Evolutionary conservation across 1,284 basidiomycete species (phyloP).

Genomic region (Porogramme epimiltina): DNA sequence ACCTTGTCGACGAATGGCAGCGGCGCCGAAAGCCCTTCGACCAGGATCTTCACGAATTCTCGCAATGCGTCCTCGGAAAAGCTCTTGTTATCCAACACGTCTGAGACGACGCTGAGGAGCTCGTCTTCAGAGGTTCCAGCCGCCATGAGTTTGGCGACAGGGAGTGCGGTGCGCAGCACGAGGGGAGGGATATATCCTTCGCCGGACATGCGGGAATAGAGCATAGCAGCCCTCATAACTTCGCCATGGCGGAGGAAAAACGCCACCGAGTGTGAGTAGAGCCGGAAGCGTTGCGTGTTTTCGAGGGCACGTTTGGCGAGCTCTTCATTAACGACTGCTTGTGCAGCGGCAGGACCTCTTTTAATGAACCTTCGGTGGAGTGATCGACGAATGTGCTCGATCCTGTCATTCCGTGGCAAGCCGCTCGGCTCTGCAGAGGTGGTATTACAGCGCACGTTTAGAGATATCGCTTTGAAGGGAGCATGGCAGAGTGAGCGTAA

Average conservation of each 20-base stretch:
- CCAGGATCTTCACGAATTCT: constrained; percentile 42
- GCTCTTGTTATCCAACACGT: constrained; percentile 32
- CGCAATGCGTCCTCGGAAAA: constrained; percentile 43
- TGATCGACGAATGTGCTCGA: background rate
- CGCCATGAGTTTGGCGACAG: constrained; percentile 32
- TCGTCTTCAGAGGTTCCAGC: constrained; percentile 18
- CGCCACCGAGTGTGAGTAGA: constrained; percentile 36
- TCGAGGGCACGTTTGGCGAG: constrained; percentile 14
- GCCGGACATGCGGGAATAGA: constrained; percentile 44
- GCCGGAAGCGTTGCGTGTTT: constrained; percentile 21
- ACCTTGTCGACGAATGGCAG: constrained; percentile 36
- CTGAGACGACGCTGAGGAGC: constrained; percentile 26
- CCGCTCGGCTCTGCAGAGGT: background rate
- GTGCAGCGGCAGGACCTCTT: constrained; percentile 15
- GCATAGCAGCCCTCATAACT: constrained; percentile 38
- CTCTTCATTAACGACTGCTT: constrained; percentile 13
- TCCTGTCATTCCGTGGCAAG: background rate
- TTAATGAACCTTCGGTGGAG: constrained; percentile 5
- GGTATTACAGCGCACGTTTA: background rate
- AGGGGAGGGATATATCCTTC: constrained; percentile 40
- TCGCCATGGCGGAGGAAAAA: constrained; percentile 37
- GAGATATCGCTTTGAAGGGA: background rate
- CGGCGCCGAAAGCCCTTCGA: constrained; percentile 31
- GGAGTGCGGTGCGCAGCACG: constrained; percentile 43
- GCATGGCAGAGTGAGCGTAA: background rate